phyloP scores from a whole-genome alignment of 768 basidiomycete genomes.

The Tulasnella sp. region DNA sequence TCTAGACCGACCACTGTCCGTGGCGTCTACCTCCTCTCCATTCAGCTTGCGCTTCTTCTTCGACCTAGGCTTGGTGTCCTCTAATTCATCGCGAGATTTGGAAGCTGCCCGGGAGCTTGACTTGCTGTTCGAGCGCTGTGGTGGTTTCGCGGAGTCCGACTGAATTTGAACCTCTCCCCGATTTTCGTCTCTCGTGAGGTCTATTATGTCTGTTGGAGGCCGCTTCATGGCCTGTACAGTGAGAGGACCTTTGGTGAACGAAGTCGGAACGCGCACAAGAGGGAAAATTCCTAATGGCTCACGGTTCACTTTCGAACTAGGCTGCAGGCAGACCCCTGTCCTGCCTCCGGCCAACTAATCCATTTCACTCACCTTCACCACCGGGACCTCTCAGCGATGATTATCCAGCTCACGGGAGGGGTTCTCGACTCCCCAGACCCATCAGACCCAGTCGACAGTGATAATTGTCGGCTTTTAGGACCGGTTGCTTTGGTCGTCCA shows the following conservation, averaged over 20 bases:
- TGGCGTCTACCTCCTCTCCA: background rate
- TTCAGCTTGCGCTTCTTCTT: conserved; percentile 1
- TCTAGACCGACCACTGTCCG: background rate
- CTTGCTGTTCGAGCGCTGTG: background rate
- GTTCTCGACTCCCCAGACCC: background rate
- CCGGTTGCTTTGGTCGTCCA: conserved; percentile 61
- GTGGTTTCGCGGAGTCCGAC: background rate
- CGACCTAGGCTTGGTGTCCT: background rate
- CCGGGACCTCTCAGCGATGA: background rate
- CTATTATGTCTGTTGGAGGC: background rate
- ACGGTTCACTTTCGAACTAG: background rate
- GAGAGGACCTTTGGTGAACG: conserved; percentile 1
- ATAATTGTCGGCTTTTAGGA: conserved; percentile 47
- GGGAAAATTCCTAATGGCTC: background rate
- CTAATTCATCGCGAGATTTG: background rate
- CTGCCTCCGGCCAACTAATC: background rate
- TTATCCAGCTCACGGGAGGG: background rate
- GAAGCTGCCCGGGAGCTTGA: background rate
- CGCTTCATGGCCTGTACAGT: background rate
- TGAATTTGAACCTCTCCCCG: background rate
- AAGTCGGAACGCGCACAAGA: background rate
- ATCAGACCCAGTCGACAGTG: conserved; percentile 42
- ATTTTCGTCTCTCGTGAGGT: background rate
- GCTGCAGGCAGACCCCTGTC: conserved; percentile 2
- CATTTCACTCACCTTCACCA: background rate